Percentiles rank a stretch among this genome's conserved stretches.
Evolutionary conservation across 306 rosid genomes (phyloP).

Genomic region (Prunus mira): DNA sequence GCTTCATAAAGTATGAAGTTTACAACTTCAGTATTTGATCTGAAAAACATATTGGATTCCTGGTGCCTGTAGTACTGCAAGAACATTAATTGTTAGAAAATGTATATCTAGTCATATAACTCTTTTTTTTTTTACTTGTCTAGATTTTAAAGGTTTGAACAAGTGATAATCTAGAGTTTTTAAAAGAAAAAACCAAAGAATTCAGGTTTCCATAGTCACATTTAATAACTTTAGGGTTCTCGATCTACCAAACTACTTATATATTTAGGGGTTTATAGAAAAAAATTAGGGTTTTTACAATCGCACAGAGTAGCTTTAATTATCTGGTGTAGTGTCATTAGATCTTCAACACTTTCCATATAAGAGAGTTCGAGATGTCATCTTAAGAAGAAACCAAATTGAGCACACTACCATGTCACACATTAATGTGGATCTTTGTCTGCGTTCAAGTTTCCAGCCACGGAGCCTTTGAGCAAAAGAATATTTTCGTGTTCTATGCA

Average conservation of each 20-base stretch:
- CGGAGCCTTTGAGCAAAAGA: background rate
- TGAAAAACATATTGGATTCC: background rate
- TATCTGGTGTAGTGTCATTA: background rate
- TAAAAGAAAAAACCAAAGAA: background rate
- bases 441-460: background rate
- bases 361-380: background rate
- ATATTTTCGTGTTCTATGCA: too few species aligned
- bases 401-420: background rate
- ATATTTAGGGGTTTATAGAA: background rate
- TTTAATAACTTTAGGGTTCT: background rate
- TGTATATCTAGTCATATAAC: background rate
- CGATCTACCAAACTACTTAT: background rate
- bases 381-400: background rate
- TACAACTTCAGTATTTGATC: conserved; percentile 14
- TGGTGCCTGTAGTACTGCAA: conserved; percentile 13
- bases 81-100: background rate
- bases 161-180: background rate
- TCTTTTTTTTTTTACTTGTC: background rate
- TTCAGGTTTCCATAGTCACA: background rate
- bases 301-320: too few species aligned
- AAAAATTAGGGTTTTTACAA: too few species aligned
- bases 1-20: conserved; percentile 23
- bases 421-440: background rate
- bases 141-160: background rate
- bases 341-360: background rate